These are phyloP conservation scores for Leishmania arabica DNA, from an alignment of 208 protist species.

Conservation along the genomic window DNA sequence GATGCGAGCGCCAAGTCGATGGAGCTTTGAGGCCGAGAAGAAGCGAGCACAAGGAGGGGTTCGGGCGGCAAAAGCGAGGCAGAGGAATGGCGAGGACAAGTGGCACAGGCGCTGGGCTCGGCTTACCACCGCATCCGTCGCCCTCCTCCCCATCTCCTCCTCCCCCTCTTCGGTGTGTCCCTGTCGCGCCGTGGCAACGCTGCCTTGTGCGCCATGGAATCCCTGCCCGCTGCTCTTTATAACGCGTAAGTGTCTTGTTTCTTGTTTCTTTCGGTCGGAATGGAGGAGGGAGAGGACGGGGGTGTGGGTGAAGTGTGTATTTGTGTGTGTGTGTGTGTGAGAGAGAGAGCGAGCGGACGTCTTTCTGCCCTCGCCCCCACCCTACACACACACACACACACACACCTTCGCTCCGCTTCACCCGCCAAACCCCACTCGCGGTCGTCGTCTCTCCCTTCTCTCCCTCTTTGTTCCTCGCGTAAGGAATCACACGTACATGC, in stretches of 20 bases:
- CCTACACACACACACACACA: too few relatives aligned
- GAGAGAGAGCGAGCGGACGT: not conserved
- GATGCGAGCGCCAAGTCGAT: constrained; percentile 28
- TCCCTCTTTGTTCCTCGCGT: not conserved
- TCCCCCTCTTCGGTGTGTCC: not conserved
- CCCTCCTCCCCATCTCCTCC: not conserved
- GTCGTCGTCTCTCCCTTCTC: not conserved
- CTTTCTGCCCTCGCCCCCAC: not conserved
- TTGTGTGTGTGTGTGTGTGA: not conserved
- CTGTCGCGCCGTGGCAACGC: not conserved
- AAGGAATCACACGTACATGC: not conserved
- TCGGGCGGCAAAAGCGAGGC: not conserved
- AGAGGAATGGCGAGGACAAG: not conserved
- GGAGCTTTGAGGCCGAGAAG: constrained; percentile 15
- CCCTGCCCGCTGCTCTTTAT: not conserved
- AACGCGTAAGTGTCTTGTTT: not conserved
- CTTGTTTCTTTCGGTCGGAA: not conserved
- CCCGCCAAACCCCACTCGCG: not conserved
- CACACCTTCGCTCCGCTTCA: not conserved
- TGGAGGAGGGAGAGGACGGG: not conserved
- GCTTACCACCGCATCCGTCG: not conserved
- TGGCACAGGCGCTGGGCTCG: not conserved
- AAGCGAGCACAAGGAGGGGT: not conserved
- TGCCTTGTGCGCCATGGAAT: not conserved
- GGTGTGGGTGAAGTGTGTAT: not conserved